Conservation (phyloP, 192 early-diverging fungal genomes). For the Oehlia diaphana region DNA sequence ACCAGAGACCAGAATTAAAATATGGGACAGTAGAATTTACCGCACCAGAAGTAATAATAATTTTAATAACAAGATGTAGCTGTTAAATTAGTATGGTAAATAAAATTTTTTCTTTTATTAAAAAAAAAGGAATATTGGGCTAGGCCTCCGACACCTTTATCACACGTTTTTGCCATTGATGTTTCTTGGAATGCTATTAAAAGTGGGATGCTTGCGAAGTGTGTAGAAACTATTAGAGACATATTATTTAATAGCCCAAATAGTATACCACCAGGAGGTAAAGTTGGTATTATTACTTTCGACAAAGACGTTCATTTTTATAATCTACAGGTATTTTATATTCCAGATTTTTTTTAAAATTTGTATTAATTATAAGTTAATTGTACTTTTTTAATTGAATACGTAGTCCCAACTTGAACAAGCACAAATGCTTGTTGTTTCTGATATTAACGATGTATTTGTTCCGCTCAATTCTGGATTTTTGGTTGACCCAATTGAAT, state of each 20-base stretch:
- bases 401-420: slow-evolving; percentile 75
- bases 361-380: background rate
- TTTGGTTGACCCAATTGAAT: slow-evolving; percentile 82
- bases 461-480: slow-evolving; percentile 91
- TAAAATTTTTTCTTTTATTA: background rate
- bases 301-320: slow-evolving; percentile 94
- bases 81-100: background rate
- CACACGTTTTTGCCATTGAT: slow-evolving; percentile 93
- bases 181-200: slow-evolving; percentile 86
- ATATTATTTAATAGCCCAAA: slow-evolving; percentile 60
- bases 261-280: slow-evolving; percentile 44
- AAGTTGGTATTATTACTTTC: slow-evolving; percentile 87
- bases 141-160: slow-evolving; percentile 64
- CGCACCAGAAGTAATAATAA: slow-evolving; percentile 60
- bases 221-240: slow-evolving; percentile 65
- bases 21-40: slow-evolving; percentile 91
- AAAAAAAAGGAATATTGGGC: slow-evolving; percentile 63
- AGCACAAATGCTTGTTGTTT: slow-evolving; percentile 92
- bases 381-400: background rate
- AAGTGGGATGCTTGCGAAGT: slow-evolving; percentile 75
- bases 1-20: slow-evolving; percentile 84
- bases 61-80: background rate
- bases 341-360: background rate
- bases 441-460: slow-evolving; percentile 91
- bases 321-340: slow-evolving; percentile 69